Evolutionary conservation across 352 stramenopile species (phyloP).

Genomic region (Hyaloperonospora brassicae): DNA sequence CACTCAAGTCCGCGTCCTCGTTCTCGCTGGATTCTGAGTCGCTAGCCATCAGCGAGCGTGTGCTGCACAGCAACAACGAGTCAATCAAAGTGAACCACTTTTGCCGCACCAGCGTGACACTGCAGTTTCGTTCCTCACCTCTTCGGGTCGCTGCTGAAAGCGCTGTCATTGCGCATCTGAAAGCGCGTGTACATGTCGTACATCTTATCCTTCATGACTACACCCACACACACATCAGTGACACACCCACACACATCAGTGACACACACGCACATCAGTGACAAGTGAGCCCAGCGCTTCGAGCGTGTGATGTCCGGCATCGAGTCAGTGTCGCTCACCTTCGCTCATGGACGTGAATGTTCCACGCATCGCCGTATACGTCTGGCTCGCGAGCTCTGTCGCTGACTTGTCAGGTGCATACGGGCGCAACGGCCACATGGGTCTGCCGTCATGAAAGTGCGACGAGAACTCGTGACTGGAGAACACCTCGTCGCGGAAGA

Average conservation of each 20-base stretch:
- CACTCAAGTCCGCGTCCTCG: slow-evolving; percentile 39
- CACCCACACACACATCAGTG: too few relatives aligned
- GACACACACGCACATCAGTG: too few relatives aligned
- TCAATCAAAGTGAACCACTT: slow-evolving; percentile 3
- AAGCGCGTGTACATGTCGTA: slow-evolving; percentile 80
- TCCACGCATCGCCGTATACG: slow-evolving; percentile 54
- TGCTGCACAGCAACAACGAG: slow-evolving; percentile 24
- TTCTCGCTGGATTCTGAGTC: slow-evolving; percentile 70
- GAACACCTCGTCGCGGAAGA: slow-evolving; percentile 70
- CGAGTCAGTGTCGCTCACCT: slow-evolving; percentile 17
- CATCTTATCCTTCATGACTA: slow-evolving; percentile 75
- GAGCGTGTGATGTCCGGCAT: background rate
- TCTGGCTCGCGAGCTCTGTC: slow-evolving; percentile 63
- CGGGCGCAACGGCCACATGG: slow-evolving; percentile 9
- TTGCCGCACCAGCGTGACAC: background rate
- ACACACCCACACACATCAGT: too few relatives aligned
- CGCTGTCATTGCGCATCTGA: slow-evolving; percentile 54
- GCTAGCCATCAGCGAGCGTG: slow-evolving; percentile 60
- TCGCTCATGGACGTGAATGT: slow-evolving; percentile 76
- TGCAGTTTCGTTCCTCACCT: slow-evolving; percentile 28
- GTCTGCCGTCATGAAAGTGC: slow-evolving; percentile 45
- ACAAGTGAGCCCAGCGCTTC: slow-evolving; percentile 5
- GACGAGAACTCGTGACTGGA: slow-evolving; percentile 62
- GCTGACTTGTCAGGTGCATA: slow-evolving; percentile 55
- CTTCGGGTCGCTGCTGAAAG: slow-evolving; percentile 45